phyloP scores from a whole-genome alignment of 73 alveolate species.

The Breviolum minutum region DNA sequence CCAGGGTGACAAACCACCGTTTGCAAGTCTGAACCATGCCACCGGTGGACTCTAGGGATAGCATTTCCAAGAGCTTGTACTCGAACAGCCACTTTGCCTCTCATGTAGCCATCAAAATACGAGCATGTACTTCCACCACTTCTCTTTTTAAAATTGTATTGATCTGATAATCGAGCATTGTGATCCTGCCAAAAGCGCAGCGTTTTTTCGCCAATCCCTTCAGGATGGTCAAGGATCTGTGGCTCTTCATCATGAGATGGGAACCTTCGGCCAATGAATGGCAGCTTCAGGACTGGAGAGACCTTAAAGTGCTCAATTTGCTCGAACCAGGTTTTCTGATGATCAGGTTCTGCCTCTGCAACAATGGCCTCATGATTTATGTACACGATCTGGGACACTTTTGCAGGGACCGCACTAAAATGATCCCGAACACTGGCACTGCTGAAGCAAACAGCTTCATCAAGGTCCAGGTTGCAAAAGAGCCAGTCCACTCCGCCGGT shows the following conservation, averaged over 20 bases:
- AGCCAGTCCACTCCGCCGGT: conserved; percentile 34
- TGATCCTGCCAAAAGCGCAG: conserved; percentile 65
- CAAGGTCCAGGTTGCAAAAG: conserved; percentile 56
- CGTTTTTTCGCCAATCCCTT: conserved; percentile 62
- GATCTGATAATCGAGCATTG: conserved; percentile 56
- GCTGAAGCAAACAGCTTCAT: conserved; percentile 52
- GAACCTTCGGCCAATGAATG: conserved; percentile 66
- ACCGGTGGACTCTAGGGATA: conserved; percentile 70
- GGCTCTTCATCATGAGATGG: conserved; percentile 73
- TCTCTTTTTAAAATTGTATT: conserved; percentile 56
- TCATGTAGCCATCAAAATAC: conserved; percentile 74
- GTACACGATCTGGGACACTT: conserved; percentile 81
- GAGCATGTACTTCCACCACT: conserved; percentile 40
- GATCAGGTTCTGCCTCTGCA: conserved; percentile 21
- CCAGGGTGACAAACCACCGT: conserved; percentile 71
- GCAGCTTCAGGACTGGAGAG: conserved; percentile 72
- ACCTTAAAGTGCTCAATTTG: conserved; percentile 75
- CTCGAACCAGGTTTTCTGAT: conserved; percentile 41
- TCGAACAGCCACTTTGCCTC: conserved; percentile 84
- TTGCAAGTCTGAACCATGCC: conserved; percentile 13
- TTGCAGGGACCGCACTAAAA: conserved; percentile 29
- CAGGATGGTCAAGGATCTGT: conserved; percentile 81
- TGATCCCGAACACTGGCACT: conserved; percentile 14
- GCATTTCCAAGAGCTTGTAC: background rate
- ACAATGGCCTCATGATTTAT: conserved; percentile 75